phyloP scores from a whole-genome alignment of 192 early-diverging fungal species.

The Linnemannia exigua region DNA sequence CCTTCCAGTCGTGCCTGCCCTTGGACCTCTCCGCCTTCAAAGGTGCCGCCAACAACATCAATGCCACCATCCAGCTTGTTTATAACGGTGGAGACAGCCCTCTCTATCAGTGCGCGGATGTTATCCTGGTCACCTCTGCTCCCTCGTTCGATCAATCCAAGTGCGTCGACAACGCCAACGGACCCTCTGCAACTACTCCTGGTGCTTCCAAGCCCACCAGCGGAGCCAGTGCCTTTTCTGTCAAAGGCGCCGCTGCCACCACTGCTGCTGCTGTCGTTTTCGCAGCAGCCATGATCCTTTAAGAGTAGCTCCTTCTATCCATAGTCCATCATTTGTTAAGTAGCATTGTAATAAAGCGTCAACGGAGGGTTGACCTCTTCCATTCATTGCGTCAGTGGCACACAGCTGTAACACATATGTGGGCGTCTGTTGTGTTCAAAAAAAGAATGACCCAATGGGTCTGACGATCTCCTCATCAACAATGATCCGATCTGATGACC shows the following conservation, averaged over 20 bases:
- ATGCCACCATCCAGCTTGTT: constrained; percentile 68
- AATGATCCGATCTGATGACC: constrained; percentile 4
- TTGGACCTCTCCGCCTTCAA: constrained; percentile 51
- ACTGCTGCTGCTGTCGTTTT: constrained; percentile 20
- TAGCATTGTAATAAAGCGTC: too few species aligned
- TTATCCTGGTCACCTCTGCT: constrained; percentile 24
- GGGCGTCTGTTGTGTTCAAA: too few species aligned
- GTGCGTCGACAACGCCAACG: constrained; percentile 23
- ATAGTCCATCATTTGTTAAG: too few species aligned
- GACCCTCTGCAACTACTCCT: constrained; percentile 1
- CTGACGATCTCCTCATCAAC: constrained; percentile 8
- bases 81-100: constrained; percentile 65
- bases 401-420: too few species aligned
- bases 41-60: constrained; percentile 58
- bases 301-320: neutral
- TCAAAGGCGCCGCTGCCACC: constrained; percentile 7
- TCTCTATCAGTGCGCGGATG: constrained; percentile 62
- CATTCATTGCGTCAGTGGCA: too few species aligned
- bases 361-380: too few species aligned
- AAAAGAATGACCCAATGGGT: too few species aligned
- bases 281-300: constrained; percentile 17
- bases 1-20: constrained; percentile 55
- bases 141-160: constrained; percentile 28
- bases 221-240: constrained; percentile 3
- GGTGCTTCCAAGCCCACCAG: neutral